Evolutionary conservation across 805 yeast species (phyloP).

Genomic region (Nakazawaea sp.): DNA sequence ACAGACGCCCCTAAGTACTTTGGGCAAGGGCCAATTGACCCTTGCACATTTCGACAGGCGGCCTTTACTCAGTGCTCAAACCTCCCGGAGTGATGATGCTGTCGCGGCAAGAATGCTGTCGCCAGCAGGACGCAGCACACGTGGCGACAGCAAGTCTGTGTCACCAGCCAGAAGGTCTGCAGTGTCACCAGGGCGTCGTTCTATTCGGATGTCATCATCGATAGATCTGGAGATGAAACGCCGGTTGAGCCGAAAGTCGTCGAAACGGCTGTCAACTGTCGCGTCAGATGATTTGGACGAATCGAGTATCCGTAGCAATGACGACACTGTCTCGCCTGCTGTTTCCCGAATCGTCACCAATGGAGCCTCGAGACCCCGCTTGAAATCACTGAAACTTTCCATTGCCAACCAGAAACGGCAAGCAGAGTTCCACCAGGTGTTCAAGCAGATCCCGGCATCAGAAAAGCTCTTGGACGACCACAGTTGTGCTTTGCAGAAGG

Average conservation of each 20-base stretch:
- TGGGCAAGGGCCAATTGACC: slow-evolving; percentile 42
- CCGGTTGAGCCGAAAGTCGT: not conserved
- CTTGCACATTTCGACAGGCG: slow-evolving; percentile 22
- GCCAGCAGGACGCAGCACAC: slow-evolving; percentile 3
- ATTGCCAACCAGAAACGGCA: slow-evolving; percentile 45
- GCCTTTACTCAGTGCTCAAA: not conserved
- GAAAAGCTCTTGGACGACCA: slow-evolving; percentile 57
- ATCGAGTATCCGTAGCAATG: too few species aligned
- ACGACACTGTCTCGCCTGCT: slow-evolving; percentile 4
- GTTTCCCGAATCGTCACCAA: slow-evolving; percentile 9
- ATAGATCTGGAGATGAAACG: not conserved
- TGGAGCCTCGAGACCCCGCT: slow-evolving; percentile 14
- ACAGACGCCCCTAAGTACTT: slow-evolving; percentile 36
- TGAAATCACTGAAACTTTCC: slow-evolving; percentile 13
- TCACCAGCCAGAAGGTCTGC: not conserved
- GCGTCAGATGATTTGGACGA: not conserved
- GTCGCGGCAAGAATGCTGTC: slow-evolving; percentile 4
- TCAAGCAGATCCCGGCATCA: slow-evolving; percentile 40
- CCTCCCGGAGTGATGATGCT: not conserved
- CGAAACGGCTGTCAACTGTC: not conserved
- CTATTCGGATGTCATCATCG: not conserved
- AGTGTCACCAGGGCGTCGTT: not conserved
- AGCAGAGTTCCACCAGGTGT: slow-evolving; percentile 52
- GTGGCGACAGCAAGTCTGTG: not conserved
- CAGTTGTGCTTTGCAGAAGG: slow-evolving; percentile 60